Evolutionary conservation across 805 yeast species (phyloP).

Genomic region (Blastobotrys muscicola): DNA sequence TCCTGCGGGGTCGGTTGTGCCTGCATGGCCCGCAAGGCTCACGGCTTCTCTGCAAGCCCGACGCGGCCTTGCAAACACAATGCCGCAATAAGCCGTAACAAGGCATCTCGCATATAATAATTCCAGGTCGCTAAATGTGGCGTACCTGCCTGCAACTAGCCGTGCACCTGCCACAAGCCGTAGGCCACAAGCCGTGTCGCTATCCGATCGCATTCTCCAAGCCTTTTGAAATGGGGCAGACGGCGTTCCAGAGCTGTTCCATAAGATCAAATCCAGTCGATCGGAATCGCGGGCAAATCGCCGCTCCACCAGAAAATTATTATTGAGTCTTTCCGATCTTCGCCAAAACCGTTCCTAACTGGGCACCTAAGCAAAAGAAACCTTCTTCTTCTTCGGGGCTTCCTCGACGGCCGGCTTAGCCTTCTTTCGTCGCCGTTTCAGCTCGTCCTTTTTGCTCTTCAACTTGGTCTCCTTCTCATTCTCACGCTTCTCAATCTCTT

Average conservation of each 20-base stretch:
- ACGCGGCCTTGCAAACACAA: too few relatives aligned
- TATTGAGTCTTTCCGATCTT: background rate
- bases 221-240: background rate
- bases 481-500: conserved; percentile 82
- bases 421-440: conserved; percentile 46
- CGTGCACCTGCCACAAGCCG: too few relatives aligned
- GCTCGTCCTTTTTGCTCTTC: conserved; percentile 68
- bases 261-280: background rate
- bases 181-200: too few relatives aligned
- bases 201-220: background rate
- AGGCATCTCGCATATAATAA: too few relatives aligned
- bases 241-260: background rate
- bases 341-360: background rate
- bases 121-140: too few relatives aligned
- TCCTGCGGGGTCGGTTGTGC: too few relatives aligned
- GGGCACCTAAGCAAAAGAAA: conserved; percentile 9
- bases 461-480: conserved; percentile 55
- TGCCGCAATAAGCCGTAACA: too few relatives aligned
- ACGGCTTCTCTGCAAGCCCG: too few relatives aligned
- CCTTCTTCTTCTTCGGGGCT: conserved; percentile 10
- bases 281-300: background rate
- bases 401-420: conserved; percentile 5
- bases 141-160: too few relatives aligned
- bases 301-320: background rate
- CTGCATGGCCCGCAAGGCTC: too few relatives aligned